Conservation (phyloP, 2,329 filamentous ascomycete species). For the Calcarisporium arbuscula region DNA sequence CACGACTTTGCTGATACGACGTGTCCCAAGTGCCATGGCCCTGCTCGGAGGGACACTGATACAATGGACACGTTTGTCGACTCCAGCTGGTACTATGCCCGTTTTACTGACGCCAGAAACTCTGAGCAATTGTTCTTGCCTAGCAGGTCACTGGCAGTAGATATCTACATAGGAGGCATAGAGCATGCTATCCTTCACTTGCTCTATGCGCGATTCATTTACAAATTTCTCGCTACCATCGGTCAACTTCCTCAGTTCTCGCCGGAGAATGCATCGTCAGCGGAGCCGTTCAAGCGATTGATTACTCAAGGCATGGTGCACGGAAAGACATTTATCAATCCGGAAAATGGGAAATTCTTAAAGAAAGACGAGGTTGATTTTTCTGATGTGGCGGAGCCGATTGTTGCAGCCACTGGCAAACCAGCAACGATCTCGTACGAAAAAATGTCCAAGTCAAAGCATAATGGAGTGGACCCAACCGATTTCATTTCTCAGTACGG, state of each 20-base stretch:
- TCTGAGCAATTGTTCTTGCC: slow-evolving; percentile 53
- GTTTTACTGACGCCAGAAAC: slow-evolving; percentile 70
- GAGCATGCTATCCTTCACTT: slow-evolving; percentile 89
- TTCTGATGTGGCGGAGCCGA: slow-evolving; percentile 46
- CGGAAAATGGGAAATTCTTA: slow-evolving; percentile 68
- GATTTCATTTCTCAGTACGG: slow-evolving; percentile 68
- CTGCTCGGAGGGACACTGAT: slow-evolving; percentile 78
- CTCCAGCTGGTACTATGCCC: slow-evolving; percentile 88
- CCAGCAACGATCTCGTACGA: slow-evolving; percentile 62
- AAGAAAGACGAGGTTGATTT: slow-evolving; percentile 69
- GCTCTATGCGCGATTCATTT: slow-evolving; percentile 83
- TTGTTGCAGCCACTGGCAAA: slow-evolving; percentile 55
- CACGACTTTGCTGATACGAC: slow-evolving; percentile 67
- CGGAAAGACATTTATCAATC: slow-evolving; percentile 74
- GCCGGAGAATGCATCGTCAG: slow-evolving; percentile 27
- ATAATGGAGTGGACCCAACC: slow-evolving; percentile 82
- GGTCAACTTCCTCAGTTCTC: slow-evolving; percentile 35
- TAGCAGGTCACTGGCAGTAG: slow-evolving; percentile 64
- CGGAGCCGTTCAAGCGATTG: slow-evolving; percentile 76
- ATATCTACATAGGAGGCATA: slow-evolving; percentile 83
- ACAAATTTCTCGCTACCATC: slow-evolving; percentile 69
- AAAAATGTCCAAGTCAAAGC: slow-evolving; percentile 94
- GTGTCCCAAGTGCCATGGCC: slow-evolving; percentile 66
- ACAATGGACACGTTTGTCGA: slow-evolving; percentile 97
- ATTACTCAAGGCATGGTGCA: slow-evolving; percentile 93